Evolutionary conservation across 345 rosid species (phyloP), one percentile per base, ranked within the genome.

Genomic region (Durio zibethinus): DNA sequence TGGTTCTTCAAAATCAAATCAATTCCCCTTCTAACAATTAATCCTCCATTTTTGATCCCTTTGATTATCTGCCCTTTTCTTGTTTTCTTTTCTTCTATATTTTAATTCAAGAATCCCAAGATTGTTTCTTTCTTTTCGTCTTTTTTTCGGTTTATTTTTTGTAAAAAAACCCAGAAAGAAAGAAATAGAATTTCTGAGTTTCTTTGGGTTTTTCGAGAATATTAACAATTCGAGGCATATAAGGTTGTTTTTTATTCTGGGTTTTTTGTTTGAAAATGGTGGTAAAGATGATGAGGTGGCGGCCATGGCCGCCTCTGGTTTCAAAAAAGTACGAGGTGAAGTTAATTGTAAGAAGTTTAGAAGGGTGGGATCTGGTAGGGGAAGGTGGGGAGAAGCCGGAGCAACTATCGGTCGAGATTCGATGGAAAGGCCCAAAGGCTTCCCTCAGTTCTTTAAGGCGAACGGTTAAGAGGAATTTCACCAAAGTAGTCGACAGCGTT

Each of bases 221-320:
- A 31, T 33, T 31, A 38, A 29, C 7, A 31, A 47, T 33, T 76
- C 11, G 52, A 23, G n/a, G 43, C 33, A 21, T 72, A 73, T 74
- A 35, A 67, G 76, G 76, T 42, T 45, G 74, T 66, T 43, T 43
- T 52, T 60, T 35, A 4, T 36, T 56, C 48, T 12, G 40, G 33
- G 27, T 27, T 43, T 43, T 38, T 2, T 5, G 15, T 64, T 75
- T 77, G 65, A 71, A 75, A 85, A 91, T 91, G 98, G 98, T 91
- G 85, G 99, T 87, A 80, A 93, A 92, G 92, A 96, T 93, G 99
- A 96, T 96, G 94, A 89, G 89, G 85, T 92, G 99, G 97, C 89
- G 98, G 76, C 98, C 97, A 23, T 90, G 97, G 94, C 97, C 97
- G 76, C 94, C 98, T 2, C 83, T 86, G 80, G 87, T 85, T 23